phyloP scores from a whole-genome alignment of 257 asterid species.

The Thymus mandschuricus region DNA sequence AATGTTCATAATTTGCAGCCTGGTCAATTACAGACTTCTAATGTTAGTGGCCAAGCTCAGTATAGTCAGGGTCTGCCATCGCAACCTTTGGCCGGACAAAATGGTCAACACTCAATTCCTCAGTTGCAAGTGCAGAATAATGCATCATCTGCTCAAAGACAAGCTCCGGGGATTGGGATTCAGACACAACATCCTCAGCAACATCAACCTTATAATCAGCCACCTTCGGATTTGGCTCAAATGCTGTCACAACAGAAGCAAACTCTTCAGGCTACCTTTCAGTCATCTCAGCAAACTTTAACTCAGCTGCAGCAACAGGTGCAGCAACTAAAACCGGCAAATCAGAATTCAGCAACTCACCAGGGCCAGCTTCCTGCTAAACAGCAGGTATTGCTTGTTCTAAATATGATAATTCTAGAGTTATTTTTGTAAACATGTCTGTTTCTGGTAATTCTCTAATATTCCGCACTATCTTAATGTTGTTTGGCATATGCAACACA shows the following conservation, averaged over 20 bases:
- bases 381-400: constrained; percentile 62
- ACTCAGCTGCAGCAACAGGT: constrained; percentile 93
- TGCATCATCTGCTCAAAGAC: constrained; percentile 50
- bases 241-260: constrained; percentile 91
- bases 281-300: constrained; percentile 82
- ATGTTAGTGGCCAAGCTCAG: constrained; percentile 48
- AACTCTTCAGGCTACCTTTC: constrained; percentile 88
- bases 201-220: constrained; percentile 50
- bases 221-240: constrained; percentile 90
- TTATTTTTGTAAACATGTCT: background rate
- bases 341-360: constrained; percentile 52
- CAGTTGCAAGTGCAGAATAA: constrained; percentile 61
- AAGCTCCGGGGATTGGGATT: constrained; percentile 46
- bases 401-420: background rate
- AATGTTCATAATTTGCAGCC: constrained; percentile 50
- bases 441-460: background rate
- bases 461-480: background rate
- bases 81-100: constrained; percentile 50
- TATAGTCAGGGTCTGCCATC: constrained; percentile 51
- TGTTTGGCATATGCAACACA: background rate
- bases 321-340: constrained; percentile 82
- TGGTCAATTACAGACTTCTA: constrained; percentile 55
- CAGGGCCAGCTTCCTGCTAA: constrained; percentile 60
- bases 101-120: constrained; percentile 51
- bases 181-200: constrained; percentile 61